Base-by-base conservation (phyloP, 257 asterid species). In the Nicotiana sylvestris region DNA sequence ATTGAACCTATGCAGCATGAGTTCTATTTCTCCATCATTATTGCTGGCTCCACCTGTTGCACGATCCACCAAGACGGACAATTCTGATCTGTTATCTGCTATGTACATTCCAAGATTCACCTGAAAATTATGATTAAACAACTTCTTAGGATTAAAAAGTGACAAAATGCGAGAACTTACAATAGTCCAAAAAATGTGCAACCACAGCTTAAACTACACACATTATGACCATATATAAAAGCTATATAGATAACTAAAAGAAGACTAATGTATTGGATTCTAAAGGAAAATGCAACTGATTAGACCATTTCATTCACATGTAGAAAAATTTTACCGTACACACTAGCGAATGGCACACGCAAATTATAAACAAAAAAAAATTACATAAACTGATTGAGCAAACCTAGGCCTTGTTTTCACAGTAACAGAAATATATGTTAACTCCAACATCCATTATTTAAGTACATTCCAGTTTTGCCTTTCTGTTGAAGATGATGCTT, bases 31-130 rank as follows among this genome's bases (percentile, higher is more conserved):
- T 82, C 98, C 98, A 91, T 95, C 98, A 5, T 81, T 82, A 81
- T 91, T 90, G 89, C 98, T 95, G 89, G 95, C 89, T 76, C 97
- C 98, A 84, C 98, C 98, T 21, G 87, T 82, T 58, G 98, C 96
- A 76, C 97, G 94, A 84, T 95, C 98, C 79, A 95, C 98, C 81
- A 95, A 82, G 78, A 95, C 92, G 29, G 97, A 92, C 78, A 95
- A 86, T 83, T 95, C 98, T 7, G 92, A 85, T 82, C 81, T 85
- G 82, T 91, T 88, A 86, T 93, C 98, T 82, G 86, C 88, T 74
- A 86, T 68, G 86, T 67, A 93, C 53, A 91, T 92, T 62, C 98
- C 98, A 46, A 91, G 96, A 87, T 87, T 95, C 69, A 95, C 85
- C 98, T 94, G 91, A 37, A 83, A 85, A 62, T 8, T 3, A 65